These are phyloP conservation scores for Prunus mira DNA, from an alignment of 306 rosid genomes.

Conservation along the genomic window DNA sequence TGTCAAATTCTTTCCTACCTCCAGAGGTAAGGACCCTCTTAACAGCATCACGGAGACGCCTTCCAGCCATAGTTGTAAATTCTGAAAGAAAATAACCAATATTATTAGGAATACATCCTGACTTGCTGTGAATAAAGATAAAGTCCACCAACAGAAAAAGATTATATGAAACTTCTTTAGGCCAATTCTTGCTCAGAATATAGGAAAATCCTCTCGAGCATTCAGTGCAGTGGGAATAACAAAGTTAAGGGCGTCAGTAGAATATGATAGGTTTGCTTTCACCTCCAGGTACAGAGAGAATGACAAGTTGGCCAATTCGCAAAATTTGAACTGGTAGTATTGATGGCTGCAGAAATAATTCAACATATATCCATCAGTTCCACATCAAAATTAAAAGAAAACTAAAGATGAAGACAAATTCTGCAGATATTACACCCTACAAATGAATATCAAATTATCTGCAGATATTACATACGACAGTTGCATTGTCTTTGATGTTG, in stretches of 20 bases:
- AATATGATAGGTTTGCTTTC: background rate
- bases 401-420: background rate
- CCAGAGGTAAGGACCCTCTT: conserved; percentile 8
- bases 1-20: background rate
- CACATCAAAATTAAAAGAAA: background rate
- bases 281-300: conserved; percentile 27
- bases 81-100: conserved; percentile 11
- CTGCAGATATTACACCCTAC: background rate
- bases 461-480: background rate
- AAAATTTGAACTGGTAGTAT: conserved; percentile 22
- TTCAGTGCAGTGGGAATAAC: background rate
- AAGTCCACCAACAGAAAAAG: background rate
- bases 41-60: conserved; percentile 28
- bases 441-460: background rate
- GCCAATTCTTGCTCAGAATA: background rate
- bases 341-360: conserved; percentile 22
- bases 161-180: background rate
- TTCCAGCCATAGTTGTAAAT: conserved; percentile 33
- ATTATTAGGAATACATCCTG: background rate
- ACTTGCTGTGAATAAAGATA: background rate
- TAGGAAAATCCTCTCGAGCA: background rate
- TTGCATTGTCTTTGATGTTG: too few relatives aligned
- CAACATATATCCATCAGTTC: background rate
- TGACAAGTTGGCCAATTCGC: conserved; percentile 22
- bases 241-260: background rate